These are phyloP conservation scores for Ophiostoma triangulosporum DNA, from an alignment of 2,329 filamentous ascomycete genomes.

Conservation along the genomic window DNA sequence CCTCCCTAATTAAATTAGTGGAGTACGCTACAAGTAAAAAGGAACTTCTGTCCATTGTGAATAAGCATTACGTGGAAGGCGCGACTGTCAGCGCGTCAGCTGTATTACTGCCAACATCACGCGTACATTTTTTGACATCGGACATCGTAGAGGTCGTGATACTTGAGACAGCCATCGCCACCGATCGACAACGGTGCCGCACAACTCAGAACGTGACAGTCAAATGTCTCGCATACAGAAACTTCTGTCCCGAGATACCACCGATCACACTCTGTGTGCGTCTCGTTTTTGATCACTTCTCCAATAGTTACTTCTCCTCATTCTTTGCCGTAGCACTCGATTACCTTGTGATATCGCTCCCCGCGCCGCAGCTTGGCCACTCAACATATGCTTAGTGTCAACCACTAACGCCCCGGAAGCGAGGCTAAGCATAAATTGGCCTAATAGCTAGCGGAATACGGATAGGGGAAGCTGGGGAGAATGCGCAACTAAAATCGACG, in stretches of 20 bases:
- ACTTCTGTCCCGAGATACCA: neutral
- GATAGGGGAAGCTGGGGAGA: neutral
- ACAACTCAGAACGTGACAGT: neutral
- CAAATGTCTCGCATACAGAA: neutral
- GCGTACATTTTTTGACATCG: too few species aligned
- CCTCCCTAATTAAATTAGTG: conserved; percentile 6
- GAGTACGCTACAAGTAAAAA: neutral
- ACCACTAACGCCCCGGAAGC: neutral
- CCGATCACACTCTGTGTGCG: neutral
- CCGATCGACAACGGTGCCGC: neutral
- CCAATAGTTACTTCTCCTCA: neutral
- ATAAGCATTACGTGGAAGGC: neutral
- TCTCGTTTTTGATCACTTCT: neutral
- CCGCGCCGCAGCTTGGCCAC: neutral
- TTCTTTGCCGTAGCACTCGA: neutral
- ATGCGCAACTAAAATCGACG: neutral
- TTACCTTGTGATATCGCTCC: neutral
- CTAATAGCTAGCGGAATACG: neutral
- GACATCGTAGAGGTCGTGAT: neutral
- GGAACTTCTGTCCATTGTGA: neutral
- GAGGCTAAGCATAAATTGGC: neutral
- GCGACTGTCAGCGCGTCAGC: neutral
- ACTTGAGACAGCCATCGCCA: neutral
- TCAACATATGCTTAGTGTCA: too few species aligned
- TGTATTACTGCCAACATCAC: neutral